Base-by-base conservation (phyloP, 805 yeast species). In the Sugiyamaella marilandica region DNA sequence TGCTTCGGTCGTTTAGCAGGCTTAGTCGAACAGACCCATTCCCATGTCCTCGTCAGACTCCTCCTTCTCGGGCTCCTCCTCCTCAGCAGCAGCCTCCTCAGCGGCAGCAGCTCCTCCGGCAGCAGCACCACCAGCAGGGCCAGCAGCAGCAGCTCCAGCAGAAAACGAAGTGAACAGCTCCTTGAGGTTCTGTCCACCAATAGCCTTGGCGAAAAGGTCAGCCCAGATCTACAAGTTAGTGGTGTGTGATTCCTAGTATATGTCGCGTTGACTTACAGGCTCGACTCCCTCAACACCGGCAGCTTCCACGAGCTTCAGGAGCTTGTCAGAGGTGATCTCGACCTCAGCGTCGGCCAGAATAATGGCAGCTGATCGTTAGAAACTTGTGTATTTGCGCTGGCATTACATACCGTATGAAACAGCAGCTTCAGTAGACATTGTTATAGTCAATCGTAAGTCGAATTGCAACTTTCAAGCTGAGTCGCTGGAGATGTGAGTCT, bases 311-410 rank as follows among this genome's bases (percentile, higher is more conserved):
- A 88, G 76, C 63, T 94, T 74, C 70, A 82, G 74, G 67, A 88
- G 79, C 81, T 87, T 88, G 74, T 86, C 92, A 65, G 94, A 70
- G 56, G 96, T 81, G 83, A 94, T 82, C 77, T 91, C 97, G 71
- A 89, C 79, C 71, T 89, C 97, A 70, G 97, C 88, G 74, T 92
- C 99, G 65, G 97, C 96, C 77, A 92, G 83, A 80, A 92, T 90
- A 77, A 92, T 84, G 72, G 98, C 96, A 75, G 99, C 98, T 59
- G 39, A 1, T 48, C 41, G 33, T 35, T 31, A 31, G 35, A 18
- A 21, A 16, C 9, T 10, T 18, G 11, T 24, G 32, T 16, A n/a
- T 2, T 16, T 18, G 43, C 19, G 39, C 29, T 31, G 10, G 33
- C 10, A 7, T 10, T 16, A 51, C 62, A 45, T 48, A 64, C 68